These are phyloP conservation scores for Primulina huaijiensis DNA, from an alignment of 257 asterid genomes.

Conservation along the genomic window DNA sequence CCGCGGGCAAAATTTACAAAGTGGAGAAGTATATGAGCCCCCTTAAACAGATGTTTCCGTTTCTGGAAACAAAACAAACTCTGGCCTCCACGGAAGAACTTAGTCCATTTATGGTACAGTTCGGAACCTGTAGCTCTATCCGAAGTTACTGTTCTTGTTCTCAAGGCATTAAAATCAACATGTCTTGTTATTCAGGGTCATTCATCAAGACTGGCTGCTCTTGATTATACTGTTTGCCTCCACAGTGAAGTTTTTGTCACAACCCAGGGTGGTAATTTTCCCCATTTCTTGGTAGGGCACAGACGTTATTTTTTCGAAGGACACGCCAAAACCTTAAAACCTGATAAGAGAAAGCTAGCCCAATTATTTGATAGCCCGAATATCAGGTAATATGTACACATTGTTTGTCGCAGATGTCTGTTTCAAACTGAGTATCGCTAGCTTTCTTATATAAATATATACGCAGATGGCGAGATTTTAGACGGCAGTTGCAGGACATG, in stretches of 20 bases:
- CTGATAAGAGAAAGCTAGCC: slow-evolving; percentile 89
- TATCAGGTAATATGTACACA: slow-evolving; percentile 54
- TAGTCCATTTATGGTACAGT: slow-evolving; percentile 65
- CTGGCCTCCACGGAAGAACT: slow-evolving; percentile 80
- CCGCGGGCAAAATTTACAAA: slow-evolving; percentile 88
- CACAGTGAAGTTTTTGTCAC: slow-evolving; percentile 91
- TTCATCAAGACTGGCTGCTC: slow-evolving; percentile 94
- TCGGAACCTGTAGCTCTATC: not conserved
- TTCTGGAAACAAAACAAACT: slow-evolving; percentile 71
- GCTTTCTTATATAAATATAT: not conserved
- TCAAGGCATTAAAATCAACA: not conserved
- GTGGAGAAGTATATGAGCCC: slow-evolving; percentile 93
- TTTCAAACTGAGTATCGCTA: not conserved
- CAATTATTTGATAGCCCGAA: slow-evolving; percentile 69
- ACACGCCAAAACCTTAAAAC: slow-evolving; percentile 80
- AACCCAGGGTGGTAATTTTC: slow-evolving; percentile 97
- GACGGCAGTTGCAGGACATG: slow-evolving; percentile 80
- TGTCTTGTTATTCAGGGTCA: slow-evolving; percentile 61
- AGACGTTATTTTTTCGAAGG: slow-evolving; percentile 88
- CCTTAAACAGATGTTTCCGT: slow-evolving; percentile 89
- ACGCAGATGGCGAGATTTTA: slow-evolving; percentile 70
- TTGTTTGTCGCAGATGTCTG: not conserved
- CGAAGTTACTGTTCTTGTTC: not conserved
- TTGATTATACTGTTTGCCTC: slow-evolving; percentile 96
- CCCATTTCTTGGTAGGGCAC: slow-evolving; percentile 97